Percentiles rank a stretch among this genome's conserved stretches.
Evolutionary conservation across 257 asterid genomes (phyloP).

Genomic region (Cruciata laevipes): DNA sequence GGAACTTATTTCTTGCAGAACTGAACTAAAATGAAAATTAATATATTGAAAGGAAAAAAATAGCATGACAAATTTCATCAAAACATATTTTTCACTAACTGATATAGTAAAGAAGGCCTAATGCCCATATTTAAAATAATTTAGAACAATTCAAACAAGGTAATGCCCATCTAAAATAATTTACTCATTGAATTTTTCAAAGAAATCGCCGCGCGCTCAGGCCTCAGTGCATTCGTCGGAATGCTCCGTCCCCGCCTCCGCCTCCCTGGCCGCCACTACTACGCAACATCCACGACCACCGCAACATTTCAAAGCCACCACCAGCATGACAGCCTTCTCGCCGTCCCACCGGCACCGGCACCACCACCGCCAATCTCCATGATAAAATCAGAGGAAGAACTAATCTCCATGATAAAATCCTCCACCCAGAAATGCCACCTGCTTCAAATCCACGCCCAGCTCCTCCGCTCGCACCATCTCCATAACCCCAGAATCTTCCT

Average conservation of each 20-base stretch:
- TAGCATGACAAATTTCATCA: too few relatives aligned
- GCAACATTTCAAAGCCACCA: not conserved
- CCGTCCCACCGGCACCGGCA: too few relatives aligned
- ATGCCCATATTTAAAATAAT: too few relatives aligned
- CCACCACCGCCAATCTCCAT: not conserved
- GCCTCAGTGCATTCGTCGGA: slow-evolving; percentile 8
- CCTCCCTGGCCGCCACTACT: not conserved
- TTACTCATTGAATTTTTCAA: not conserved
- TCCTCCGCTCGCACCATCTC: slow-evolving; percentile 44
- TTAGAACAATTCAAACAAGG: too few relatives aligned
- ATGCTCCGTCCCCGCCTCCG: not conserved
- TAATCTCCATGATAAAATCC: slow-evolving; percentile 54
- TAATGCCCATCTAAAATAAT: too few relatives aligned
- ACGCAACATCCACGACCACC: not conserved
- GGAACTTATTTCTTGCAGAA: too few relatives aligned
- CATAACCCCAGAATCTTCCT: slow-evolving; percentile 43
- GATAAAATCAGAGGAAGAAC: slow-evolving; percentile 19
- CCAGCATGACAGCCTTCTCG: not conserved
- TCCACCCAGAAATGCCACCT: slow-evolving; percentile 43
- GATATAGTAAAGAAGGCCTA: too few relatives aligned
- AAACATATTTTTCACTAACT: too few relatives aligned
- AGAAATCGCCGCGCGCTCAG: not conserved
- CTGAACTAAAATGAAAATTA: too few relatives aligned
- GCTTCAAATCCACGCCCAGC: slow-evolving; percentile 56
- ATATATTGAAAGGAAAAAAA: too few relatives aligned